Base-by-base conservation (phyloP, 2,329 filamentous ascomycete genomes). In the Tolypocladium paradoxum region DNA sequence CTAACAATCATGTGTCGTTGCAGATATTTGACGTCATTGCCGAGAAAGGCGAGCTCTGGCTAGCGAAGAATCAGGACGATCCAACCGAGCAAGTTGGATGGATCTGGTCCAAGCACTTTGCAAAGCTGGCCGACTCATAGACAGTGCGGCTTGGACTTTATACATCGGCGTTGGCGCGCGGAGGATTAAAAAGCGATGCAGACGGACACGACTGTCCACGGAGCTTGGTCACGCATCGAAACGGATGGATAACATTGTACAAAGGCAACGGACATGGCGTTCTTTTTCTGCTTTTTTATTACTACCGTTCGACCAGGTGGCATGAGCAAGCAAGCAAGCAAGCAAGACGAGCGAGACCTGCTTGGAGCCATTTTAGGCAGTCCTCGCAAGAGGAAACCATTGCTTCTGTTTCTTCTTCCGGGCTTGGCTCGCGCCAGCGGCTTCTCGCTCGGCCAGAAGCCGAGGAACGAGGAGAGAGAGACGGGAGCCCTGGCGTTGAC, bases 71-170 rank as follows among this genome's bases (percentile, higher is more conserved):
- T 66, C 93, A 99, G 71, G 93, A 99, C 65, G 93, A 99, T 68
- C 74, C 83, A 1, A 77, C 75, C 12, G 81, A 87, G 58, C 79
- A 84, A 58, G 84, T 97, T 35, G 93, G 93, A 50, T 99, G 93
- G 93, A 96, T 99, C 63, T 99, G 93, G 93, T 95, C 91, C 63
- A 96, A 96, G 70, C 93, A 99, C 73, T 99, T 99, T 76, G 87
- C 87, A 51, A 82, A 81, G 65, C 65, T 83, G 57, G 79, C 79
- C 49, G 80, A 82, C 64, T 70, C 72, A 52, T 75, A 67, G 55
- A 50, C 38, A 7, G 6, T 9, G 36, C 36, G 36, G 31, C n/a
- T 24, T 51, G 52, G 50, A 31, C 18, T 47, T 31, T 20, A 20
- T 11, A 38, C 18, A 49, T 20, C 9, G 46, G 46, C 51, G 46